phyloP scores from a whole-genome alignment of 164 flowering plant genomes.

The Amborella trichopoda region DNA sequence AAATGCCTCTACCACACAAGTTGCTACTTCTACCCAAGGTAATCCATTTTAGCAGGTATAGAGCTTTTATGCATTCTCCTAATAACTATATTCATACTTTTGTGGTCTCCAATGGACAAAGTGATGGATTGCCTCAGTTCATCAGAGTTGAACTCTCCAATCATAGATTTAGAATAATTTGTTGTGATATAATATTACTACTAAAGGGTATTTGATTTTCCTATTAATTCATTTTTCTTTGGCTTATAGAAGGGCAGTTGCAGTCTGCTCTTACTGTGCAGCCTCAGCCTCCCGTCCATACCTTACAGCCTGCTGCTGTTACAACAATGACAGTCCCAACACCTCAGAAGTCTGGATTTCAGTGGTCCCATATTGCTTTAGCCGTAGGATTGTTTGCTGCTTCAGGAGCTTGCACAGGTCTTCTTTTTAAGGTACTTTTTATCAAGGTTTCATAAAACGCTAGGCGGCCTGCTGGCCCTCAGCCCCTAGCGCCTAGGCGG shows the following conservation, averaged over 20 bases:
- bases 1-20: slow-evolving; percentile 29
- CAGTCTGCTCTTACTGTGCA: slow-evolving; percentile 33
- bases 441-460: too few relatives aligned
- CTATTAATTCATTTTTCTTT: slow-evolving; percentile 2
- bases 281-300: slow-evolving; percentile 32
- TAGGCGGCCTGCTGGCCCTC: too few relatives aligned
- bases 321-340: slow-evolving; percentile 28
- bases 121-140: too few relatives aligned
- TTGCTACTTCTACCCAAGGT: slow-evolving; percentile 49
- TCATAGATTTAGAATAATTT: too few relatives aligned
- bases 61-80: too few relatives aligned
- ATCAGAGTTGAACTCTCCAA: too few relatives aligned
- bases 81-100: too few relatives aligned
- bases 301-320: slow-evolving; percentile 45
- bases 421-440: slow-evolving; percentile 59
- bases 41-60: background rate
- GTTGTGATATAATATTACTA: too few relatives aligned
- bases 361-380: slow-evolving; percentile 73
- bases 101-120: too few relatives aligned
- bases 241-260: slow-evolving; percentile 36
- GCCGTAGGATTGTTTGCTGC: slow-evolving; percentile 74
- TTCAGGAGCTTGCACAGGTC: slow-evolving; percentile 86
- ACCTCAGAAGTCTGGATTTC: slow-evolving; percentile 25
- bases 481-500: too few relatives aligned
- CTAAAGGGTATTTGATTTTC: too few relatives aligned